These are phyloP conservation scores for Bassia scoparia DNA, from an alignment of 148 eudicot species.

Conservation along the genomic window DNA sequence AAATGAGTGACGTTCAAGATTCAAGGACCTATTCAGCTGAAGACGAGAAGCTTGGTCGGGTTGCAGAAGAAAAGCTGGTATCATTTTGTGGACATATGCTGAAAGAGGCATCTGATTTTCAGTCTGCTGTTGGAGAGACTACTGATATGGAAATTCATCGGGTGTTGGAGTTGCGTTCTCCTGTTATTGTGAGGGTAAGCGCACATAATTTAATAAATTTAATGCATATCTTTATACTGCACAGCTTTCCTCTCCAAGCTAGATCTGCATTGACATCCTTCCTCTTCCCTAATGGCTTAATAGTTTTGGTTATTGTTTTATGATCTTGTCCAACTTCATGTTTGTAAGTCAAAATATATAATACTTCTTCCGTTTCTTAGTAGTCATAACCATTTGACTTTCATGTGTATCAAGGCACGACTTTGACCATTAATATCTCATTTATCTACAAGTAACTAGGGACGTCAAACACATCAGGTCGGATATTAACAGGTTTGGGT, in stretches of 20 bases:
- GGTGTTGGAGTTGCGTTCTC: slow-evolving; percentile 89
- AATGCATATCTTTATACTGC: background rate
- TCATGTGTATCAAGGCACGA: no score
- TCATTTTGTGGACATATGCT: slow-evolving; percentile 86
- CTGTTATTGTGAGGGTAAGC: slow-evolving; percentile 79
- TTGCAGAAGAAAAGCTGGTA: slow-evolving; percentile 85
- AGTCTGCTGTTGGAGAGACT: slow-evolving; percentile 64
- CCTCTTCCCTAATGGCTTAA: background rate
- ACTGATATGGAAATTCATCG: slow-evolving; percentile 86
- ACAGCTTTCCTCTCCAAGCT: background rate
- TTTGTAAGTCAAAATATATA: no score
- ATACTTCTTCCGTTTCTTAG: no score
- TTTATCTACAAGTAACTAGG: no score
- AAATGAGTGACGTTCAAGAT: slow-evolving; percentile 18
- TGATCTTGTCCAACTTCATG: no score
- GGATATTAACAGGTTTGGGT: no score
- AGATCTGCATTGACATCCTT: background rate
- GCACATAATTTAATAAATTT: background rate
- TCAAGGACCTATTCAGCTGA: slow-evolving; percentile 25
- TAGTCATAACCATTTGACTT: no score
- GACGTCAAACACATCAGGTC: no score
- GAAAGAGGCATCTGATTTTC: slow-evolving; percentile 94
- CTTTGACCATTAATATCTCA: no score
- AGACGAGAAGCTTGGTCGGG: slow-evolving; percentile 55
- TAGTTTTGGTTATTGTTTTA: background rate